Evolutionary conservation across 1,284 basidiomycete species (phyloP), one percentile per base, ranked within the genome.

Genomic region (Sanghuangporus weigelae): DNA sequence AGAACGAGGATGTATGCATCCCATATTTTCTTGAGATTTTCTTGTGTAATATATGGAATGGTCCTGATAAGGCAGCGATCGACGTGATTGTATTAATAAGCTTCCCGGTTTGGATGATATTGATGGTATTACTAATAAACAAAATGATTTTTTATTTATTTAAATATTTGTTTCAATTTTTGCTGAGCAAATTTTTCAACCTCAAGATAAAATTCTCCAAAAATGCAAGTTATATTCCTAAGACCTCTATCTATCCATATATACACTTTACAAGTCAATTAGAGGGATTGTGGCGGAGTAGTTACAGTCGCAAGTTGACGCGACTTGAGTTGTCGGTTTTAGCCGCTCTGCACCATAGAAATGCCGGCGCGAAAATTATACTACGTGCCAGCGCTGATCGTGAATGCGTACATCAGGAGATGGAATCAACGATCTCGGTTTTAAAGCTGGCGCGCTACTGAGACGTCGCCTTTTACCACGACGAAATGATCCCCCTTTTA

Each of bases 271-370:
- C 40, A 42, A 42, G 40, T 42, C 40, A 42, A 2, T 42, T 5
- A 2, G 16, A 42, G 2, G 40, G 10, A 1, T 42, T 42, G 40
- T 42, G 40, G 40, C 2, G 5, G 40, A 65, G 68, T 78, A 64
- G 69, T 73, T 65, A 69, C 75, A 7, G 69, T 87, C 59, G 79
- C 73, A 39, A 75, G 78, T 63, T 91, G 90, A 73, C 69, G 78
- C 57, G 90, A 92, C 2, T 42, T 42, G 40, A 6, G 40, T 12
- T 42, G 40, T 42, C 40, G 40, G 40, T 42, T 42, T 42, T 42
- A 42, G 40, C 40, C 5, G 40, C 40, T 42, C 40, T n/a, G 16
- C 40, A 42, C 40, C 5, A n/a, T 42, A 42, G 40, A 31, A 31
- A 2, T 31, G 26, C 5, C 26, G 26, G 26, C 26, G 26, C 3